A percentile compares a stretch with the other conserved stretches of the same genome.
Evolutionary conservation across 768 basidiomycete species (phyloP).

Genomic region (Dacryopinax primogenitus): DNA sequence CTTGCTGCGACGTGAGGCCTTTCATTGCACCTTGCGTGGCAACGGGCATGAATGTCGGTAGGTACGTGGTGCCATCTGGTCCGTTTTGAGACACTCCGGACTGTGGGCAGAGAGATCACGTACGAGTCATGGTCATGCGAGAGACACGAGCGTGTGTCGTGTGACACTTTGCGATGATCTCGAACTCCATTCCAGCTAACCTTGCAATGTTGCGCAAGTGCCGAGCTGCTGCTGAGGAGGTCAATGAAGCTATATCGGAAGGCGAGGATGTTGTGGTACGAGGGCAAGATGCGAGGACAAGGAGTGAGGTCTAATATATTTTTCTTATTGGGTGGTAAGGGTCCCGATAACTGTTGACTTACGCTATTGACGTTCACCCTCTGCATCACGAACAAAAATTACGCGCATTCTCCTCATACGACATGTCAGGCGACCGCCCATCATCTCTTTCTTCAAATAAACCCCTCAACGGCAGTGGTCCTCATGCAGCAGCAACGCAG

Average conservation of each 20-base stretch:
- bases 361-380: no score
- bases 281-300: no score
- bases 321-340: no score
- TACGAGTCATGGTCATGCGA: constrained; percentile 72
- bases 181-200: constrained; percentile 47
- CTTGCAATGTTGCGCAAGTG: not conserved
- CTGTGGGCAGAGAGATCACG: constrained; percentile 22
- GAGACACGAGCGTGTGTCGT: constrained; percentile 76
- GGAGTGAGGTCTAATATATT: no score
- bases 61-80: constrained; percentile 63
- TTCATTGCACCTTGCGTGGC: constrained; percentile 89
- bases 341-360: no score
- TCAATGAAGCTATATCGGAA: no score
- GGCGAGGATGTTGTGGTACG: no score
- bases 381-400: not conserved
- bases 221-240: not conserved
- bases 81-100: constrained; percentile 7
- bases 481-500: not conserved
- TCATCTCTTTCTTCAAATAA: not conserved
- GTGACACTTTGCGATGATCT: constrained; percentile 65
- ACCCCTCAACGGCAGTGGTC: not conserved
- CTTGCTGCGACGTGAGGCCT: constrained; percentile 74
- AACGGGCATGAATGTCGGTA: constrained; percentile 89
- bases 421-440: not conserved
- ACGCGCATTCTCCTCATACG: not conserved